Evolutionary conservation across 148 eudicot genomes (phyloP).

Genomic region (Cornus kousa): DNA sequence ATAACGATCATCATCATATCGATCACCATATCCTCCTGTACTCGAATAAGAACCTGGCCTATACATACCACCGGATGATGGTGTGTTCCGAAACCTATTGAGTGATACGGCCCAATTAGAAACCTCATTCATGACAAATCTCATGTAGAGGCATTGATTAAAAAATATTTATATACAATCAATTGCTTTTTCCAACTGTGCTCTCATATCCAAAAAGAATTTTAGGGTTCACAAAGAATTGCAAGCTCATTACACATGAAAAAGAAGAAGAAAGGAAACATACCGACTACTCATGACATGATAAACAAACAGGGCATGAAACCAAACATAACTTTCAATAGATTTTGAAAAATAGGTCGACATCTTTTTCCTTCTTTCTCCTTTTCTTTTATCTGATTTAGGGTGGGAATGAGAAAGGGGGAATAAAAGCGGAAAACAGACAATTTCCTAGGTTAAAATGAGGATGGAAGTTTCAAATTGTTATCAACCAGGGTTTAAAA

Average conservation of each 20-base stretch:
- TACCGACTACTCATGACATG: background rate
- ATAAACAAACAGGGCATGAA: background rate
- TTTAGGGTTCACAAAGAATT: background rate
- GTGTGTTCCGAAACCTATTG: conserved; percentile 69
- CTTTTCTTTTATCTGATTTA: too few relatives aligned
- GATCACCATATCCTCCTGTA: conserved; percentile 55
- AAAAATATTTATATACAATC: background rate
- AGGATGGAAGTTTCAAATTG: too few relatives aligned
- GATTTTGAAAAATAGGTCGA: background rate
- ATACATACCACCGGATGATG: conserved; percentile 75
- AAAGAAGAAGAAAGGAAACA: background rate
- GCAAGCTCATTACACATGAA: background rate
- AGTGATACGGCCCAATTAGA: background rate
- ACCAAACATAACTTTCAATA: background rate
- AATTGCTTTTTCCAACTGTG: background rate
- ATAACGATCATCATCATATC: conserved; percentile 42
- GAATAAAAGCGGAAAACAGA: too few relatives aligned
- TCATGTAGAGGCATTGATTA: background rate
- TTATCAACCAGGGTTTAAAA: too few relatives aligned
- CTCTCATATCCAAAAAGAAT: background rate
- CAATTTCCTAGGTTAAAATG: too few relatives aligned
- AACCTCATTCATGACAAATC: background rate
- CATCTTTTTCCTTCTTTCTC: too few relatives aligned
- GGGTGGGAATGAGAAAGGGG: too few relatives aligned
- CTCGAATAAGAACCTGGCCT: conserved; percentile 44